A percentile compares a stretch with the other conserved stretches of the same genome.
These are phyloP conservation scores for Botrytis paeoniae DNA, from an alignment of 2,329 filamentous ascomycete genomes.

Conservation along the genomic window DNA sequence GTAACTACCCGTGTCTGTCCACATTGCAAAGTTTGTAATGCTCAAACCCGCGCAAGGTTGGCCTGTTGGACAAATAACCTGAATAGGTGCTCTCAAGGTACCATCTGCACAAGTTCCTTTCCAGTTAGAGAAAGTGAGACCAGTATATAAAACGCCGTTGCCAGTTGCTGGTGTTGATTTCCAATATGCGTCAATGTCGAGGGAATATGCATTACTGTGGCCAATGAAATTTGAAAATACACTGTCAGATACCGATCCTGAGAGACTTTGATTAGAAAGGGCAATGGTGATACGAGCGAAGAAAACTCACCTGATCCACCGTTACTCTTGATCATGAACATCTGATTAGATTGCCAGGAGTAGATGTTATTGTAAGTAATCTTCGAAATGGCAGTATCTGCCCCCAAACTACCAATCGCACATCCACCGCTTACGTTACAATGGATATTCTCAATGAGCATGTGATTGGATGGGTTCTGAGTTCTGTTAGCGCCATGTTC, in stretches of 20 bases:
- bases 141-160: slow-evolving; percentile 51
- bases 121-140: slow-evolving; percentile 55
- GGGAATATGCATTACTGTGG: slow-evolving; percentile 56
- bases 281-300: not conserved
- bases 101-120: slow-evolving; percentile 45
- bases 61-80: slow-evolving; percentile 36
- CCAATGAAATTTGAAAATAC: slow-evolving; percentile 58
- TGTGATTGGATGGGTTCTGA: slow-evolving; percentile 39
- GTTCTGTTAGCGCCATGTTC: not conserved
- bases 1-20: slow-evolving; percentile 33
- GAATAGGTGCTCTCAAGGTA: slow-evolving; percentile 34
- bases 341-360: slow-evolving; percentile 47
- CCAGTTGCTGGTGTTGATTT: slow-evolving; percentile 44
- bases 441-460: slow-evolving; percentile 57
- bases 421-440: slow-evolving; percentile 60
- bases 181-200: slow-evolving; percentile 57
- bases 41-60: slow-evolving; percentile 37
- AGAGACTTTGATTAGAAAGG: slow-evolving; percentile 20
- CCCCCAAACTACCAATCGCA: slow-evolving; percentile 54
- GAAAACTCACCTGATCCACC: slow-evolving; percentile 43
- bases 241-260: slow-evolving; percentile 50
- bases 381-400: slow-evolving; percentile 49
- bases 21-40: slow-evolving; percentile 39
- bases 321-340: slow-evolving; percentile 62
- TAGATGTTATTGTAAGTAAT: slow-evolving; percentile 53